Evolutionary conservation across 371 early-diverging fungal genomes (phyloP), one percentile per base, ranked within the genome.

Genomic region (Polyrhizophydium stewartii): DNA sequence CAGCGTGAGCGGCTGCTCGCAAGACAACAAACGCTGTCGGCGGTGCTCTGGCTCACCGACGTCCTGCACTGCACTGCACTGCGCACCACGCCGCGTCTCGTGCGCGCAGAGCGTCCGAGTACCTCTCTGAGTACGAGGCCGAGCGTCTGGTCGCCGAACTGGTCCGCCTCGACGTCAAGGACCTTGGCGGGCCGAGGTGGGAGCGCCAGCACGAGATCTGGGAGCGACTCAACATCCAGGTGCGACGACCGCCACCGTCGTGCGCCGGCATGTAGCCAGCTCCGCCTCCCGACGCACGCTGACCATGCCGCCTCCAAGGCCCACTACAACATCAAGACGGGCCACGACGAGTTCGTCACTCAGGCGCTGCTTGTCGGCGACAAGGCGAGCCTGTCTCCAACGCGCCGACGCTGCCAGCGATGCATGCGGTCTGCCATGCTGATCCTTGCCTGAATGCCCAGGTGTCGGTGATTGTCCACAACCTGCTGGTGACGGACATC

Each of bases 141-240:
- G 49, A 47, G 28, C 49, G 16, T 10, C 49, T 47, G 3, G 49
- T 47, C 25, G 9, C 7, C 49, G 49, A 16, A 25, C 22, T 47
- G 22, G 9, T 7, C 3, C 3, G 16, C 7, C 16, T 7, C 22
- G 49, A 47, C 49, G 3, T 47, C 7, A 3, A 3, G 25, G 25
- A 47, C 22, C 28, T 47, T 47, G 49, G 49, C 7, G 3, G 7
- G 28, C 9, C 22, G 7, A 28, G 10, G 22, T 47, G 49, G 49
- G 49, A 47, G 28, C 16, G 7, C 16, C 72, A 72, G 37, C 79
- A 79, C 52, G 63, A 76, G 40, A 33, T 46, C 10, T 13, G 73
- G 17, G 79, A 79, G 57, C 57, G 51, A 24, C 60, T 79, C 28
- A 79, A 79, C 60, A 72, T 76, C 50, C 76, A 68, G 53, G 69